Base-by-base conservation (phyloP, 2,329 filamentous ascomycete genomes). In the Thermothelomyces thermophilus region DNA sequence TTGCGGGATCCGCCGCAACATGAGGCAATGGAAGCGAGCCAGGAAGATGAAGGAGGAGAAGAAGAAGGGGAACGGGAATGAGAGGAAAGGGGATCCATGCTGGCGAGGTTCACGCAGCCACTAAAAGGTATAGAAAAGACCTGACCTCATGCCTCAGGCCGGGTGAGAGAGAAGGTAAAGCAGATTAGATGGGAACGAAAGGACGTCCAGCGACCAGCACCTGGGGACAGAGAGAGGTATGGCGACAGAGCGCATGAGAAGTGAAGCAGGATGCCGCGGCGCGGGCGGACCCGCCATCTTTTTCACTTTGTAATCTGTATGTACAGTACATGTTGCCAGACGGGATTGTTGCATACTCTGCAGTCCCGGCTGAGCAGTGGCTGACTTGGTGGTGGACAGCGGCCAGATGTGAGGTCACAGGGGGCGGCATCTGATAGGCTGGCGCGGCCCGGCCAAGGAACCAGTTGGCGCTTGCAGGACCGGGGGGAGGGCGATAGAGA, bases 401-500 rank as follows among this genome's bases (percentile, higher is more conserved):
- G 51, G 52, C 43, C 55, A 41, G 42, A 52, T 53, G 48, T 62
- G 57, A 59, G 56, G 58, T 60, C 60, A 52, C 58, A 57, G 53
- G 54, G 43, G 52, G 49, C 31, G 42, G 48, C 60, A 57, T 62
- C 59, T 73, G 71, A 74, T 74, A 72, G 71, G 72, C 65, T 65
- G 63, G 53, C 59, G 56, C 49, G 58, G 58, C 53, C 59, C 59
- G 60, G 60, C 61, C 62, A 63, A 64, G 63, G 65, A 54, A 60
- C 71, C 71, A 73, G 68, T 72, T 65, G 71, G 71, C 71, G 71
- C 71, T 72, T 73, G 72, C 64, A 61, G 65, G 66, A 62, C 68
- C 60, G 62, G 69, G 69, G 67, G 63, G 54, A 37, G 56, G 52
- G 55, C 63, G 63, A 62, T 64, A 63, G 68, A 64, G 66, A 65